Conservation (phyloP, 768 basidiomycete species). For the Tulasnella sp. region DNA sequence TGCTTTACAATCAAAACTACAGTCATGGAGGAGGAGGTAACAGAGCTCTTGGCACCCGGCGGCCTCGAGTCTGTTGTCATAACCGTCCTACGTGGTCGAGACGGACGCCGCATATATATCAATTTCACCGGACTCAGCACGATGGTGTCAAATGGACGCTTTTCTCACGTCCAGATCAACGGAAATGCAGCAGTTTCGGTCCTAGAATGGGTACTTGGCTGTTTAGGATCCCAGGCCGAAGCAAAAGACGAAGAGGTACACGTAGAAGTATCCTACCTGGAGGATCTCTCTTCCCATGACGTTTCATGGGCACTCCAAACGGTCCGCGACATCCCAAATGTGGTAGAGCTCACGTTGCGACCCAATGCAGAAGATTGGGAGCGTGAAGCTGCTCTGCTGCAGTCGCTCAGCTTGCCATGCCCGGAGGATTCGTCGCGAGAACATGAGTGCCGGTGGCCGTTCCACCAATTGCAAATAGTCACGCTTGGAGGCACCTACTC, state of each 20-base stretch:
- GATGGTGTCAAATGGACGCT: not conserved
- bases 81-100: not conserved
- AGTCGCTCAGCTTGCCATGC: not conserved
- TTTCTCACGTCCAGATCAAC: not conserved
- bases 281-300: not conserved
- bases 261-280: not conserved
- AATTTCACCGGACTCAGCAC: not conserved
- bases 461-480: not conserved
- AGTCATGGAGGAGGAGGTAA: not conserved
- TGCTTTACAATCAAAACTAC: not conserved
- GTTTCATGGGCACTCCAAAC: not conserved
- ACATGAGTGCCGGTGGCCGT: not conserved
- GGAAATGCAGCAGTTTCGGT: not conserved
- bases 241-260: not conserved
- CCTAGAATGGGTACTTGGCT: not conserved
- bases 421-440: not conserved
- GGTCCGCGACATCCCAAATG: not conserved
- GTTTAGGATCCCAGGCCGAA: not conserved
- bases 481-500: not conserved
- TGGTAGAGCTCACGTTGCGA: not conserved
- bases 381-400: not conserved
- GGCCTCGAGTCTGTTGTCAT: not conserved
- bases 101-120: not conserved
- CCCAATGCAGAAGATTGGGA: not conserved
- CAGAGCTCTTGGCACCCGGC: not conserved